Evolutionary conservation across 306 rosid species (phyloP).

Genomic region (Rosa multiflora): DNA sequence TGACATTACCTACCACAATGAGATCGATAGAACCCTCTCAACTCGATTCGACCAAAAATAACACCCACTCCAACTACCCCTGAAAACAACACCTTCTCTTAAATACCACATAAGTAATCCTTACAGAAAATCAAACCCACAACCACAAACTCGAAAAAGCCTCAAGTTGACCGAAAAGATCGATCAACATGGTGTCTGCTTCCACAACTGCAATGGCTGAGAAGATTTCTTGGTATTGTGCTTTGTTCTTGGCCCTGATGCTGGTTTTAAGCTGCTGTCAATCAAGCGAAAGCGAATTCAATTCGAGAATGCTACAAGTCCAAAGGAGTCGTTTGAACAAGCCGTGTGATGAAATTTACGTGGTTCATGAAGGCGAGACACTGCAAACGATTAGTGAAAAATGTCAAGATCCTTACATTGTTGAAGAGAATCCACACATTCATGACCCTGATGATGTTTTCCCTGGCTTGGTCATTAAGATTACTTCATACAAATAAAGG

Average conservation of each 20-base stretch:
- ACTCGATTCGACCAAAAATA: slow-evolving; percentile 25
- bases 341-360: slow-evolving; percentile 78
- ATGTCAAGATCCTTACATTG: slow-evolving; percentile 75
- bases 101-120: neutral
- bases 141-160: neutral
- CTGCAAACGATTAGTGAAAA: slow-evolving; percentile 73
- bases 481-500: slow-evolving; percentile 48
- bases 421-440: slow-evolving; percentile 81
- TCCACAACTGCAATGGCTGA: slow-evolving; percentile 28
- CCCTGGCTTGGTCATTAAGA: slow-evolving; percentile 81
- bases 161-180: no score
- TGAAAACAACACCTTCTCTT: neutral
- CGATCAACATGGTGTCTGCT: slow-evolving; percentile 15
- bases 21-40: slow-evolving; percentile 26
- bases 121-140: neutral
- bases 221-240: slow-evolving; percentile 35
- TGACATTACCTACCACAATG: slow-evolving; percentile 35
- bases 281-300: slow-evolving; percentile 33
- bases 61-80: slow-evolving; percentile 40
- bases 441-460: slow-evolving; percentile 80
- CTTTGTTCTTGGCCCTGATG: slow-evolving; percentile 34
- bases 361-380: slow-evolving; percentile 80
- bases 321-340: slow-evolving; percentile 12
- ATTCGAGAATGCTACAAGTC: slow-evolving; percentile 8
- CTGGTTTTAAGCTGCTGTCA: slow-evolving; percentile 41